These are phyloP conservation scores for Monotropa hypopitys DNA, from an alignment of 179 eudicot genomes.

Conservation along the genomic window DNA sequence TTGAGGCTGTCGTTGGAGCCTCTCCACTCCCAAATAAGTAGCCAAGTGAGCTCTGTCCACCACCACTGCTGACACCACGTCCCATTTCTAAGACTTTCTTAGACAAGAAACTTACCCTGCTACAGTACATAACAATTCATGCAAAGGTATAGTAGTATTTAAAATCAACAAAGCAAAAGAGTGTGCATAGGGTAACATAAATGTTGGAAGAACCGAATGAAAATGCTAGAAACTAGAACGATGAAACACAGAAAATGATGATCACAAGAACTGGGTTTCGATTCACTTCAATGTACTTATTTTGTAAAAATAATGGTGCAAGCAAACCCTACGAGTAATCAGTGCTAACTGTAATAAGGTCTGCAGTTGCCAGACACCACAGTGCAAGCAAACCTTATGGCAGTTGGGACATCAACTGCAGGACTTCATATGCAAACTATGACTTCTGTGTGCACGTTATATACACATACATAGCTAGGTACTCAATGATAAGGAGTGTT, in stretches of 20 bases:
- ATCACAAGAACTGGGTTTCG: not conserved
- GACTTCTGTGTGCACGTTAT: not conserved
- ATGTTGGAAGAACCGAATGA: not conserved
- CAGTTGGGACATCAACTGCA: not conserved
- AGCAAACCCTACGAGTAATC: not conserved
- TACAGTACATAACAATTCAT: not conserved
- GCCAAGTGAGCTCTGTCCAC: conserved; percentile 62
- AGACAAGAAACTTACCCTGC: conserved; percentile 2
- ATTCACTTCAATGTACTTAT: not conserved
- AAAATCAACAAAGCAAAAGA: not conserved
- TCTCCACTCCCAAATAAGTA: conserved; percentile 63
- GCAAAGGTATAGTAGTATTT: not conserved
- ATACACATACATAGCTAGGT: not conserved
- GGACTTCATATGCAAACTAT: not conserved
- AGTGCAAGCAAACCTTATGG: not conserved
- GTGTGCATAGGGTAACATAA: not conserved
- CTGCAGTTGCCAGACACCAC: not conserved
- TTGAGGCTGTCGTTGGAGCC: conserved; percentile 37
- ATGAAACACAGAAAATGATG: not conserved
- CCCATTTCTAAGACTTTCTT: conserved; percentile 24
- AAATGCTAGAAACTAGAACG: not conserved
- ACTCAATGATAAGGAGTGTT: not conserved
- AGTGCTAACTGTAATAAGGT: not conserved
- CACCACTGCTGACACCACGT: conserved; percentile 70
- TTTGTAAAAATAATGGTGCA: not conserved